A percentile compares a stretch with the other conserved stretches of the same genome.
phyloP scores from a whole-genome alignment of 768 basidiomycete genomes.

The Tylopilus intermedius region DNA sequence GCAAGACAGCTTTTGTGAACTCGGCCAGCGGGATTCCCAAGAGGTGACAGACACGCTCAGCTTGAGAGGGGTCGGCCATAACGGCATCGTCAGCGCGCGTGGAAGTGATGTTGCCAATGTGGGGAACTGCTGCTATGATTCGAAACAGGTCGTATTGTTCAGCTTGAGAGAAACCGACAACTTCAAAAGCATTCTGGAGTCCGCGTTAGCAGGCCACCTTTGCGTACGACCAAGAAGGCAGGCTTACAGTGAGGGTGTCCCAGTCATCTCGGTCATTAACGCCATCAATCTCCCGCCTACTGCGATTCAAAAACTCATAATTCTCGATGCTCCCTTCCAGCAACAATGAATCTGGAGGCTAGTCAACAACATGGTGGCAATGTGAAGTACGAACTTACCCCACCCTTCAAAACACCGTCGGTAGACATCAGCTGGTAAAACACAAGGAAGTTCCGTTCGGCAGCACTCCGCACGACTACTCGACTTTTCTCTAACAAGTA shows the following conservation, averaged over 20 bases:
- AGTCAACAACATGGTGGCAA: slow-evolving; percentile 7
- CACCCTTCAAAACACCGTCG: slow-evolving; percentile 66
- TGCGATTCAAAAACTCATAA: slow-evolving; percentile 90
- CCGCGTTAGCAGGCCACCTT: slow-evolving; percentile 5
- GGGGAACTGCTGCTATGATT: slow-evolving; percentile 88
- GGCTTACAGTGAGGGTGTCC: slow-evolving; percentile 62
- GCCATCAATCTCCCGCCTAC: slow-evolving; percentile 88
- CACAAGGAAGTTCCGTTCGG: slow-evolving; percentile 92
- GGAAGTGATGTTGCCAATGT: slow-evolving; percentile 90
- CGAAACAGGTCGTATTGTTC: slow-evolving; percentile 94
- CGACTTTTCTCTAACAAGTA: slow-evolving; percentile 96
- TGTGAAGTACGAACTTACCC: slow-evolving; percentile 13
- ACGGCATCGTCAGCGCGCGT: slow-evolving; percentile 75
- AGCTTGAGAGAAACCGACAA: slow-evolving; percentile 77
- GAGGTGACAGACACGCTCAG: slow-evolving; percentile 84
- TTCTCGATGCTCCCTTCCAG: slow-evolving; percentile 70
- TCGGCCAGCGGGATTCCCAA: slow-evolving; percentile 84
- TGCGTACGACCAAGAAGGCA: neutral
- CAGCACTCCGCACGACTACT: slow-evolving; percentile 81
- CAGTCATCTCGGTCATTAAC: slow-evolving; percentile 91
- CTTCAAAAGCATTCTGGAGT: slow-evolving; percentile 64
- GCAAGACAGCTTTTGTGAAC: slow-evolving; percentile 82
- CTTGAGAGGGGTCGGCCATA: slow-evolving; percentile 79
- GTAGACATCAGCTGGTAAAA: slow-evolving; percentile 92
- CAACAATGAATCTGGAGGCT: slow-evolving; percentile 57